Evolutionary conservation across 371 early-diverging fungal species (phyloP), one percentile per base, ranked within the genome.

Genomic region (Mortierella sp.): DNA sequence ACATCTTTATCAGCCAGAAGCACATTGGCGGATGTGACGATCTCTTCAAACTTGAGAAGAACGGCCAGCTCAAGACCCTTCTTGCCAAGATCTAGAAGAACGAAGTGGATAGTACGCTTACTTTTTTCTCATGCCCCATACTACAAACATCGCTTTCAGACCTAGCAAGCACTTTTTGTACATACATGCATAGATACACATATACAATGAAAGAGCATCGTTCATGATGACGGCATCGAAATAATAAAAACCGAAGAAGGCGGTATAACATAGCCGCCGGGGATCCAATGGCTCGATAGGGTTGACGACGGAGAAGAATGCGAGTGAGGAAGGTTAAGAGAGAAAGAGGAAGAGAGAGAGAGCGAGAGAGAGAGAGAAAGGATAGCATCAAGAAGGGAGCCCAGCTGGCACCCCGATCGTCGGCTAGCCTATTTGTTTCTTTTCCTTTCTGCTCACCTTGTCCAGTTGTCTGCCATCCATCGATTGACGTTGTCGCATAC

Each of bases 21-120:
- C 97, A 97, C 79, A 86, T 97, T 80, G 98, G 98, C 63, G 98
- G 98, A n/a, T 94, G 92, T 79, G 95, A 94, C 63, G 93, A 93
- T 42, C 88, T 97, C 13, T 84, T 92, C n/a, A 87, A 79, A 19
- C 91, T 92, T 34, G 87, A 94, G 52, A 76, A 78, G 8, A 88
- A 76, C 28, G 95, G 95, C 26, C 90, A 92, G 83, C 89, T 97
- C 70, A 79, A 91, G 74, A 74, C 84, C 28, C 63, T 95, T 34
- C 78, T 81, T 28, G 81, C 81, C 50, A 84, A 77, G 76, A 57
- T 84, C 70, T 80, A 75, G 63, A 60, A 60, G 24, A 68, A 38
- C 28, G 42, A 38, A 5, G 42, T 5, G 42, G 3, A 38, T n/a
- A n/a, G n/a, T n/a, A 16, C 50, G 14, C 55, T 38, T 16, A 6